Percentiles rank a stretch among this genome's conserved stretches.
Evolutionary conservation across 2,329 filamentous ascomycete species (phyloP).

Genomic region (Periglandula ipomoeae): DNA sequence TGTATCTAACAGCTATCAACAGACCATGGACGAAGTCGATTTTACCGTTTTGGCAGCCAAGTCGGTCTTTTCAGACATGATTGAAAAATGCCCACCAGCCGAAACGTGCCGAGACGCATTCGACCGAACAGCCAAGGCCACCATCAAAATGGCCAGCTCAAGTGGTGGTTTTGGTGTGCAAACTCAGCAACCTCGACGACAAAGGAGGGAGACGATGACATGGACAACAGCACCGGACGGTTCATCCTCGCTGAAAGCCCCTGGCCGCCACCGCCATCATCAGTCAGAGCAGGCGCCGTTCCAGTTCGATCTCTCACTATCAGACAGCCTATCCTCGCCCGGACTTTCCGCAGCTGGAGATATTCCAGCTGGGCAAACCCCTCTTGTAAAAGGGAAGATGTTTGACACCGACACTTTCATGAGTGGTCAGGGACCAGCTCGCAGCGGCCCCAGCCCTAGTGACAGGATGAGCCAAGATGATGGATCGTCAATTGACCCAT

Average conservation of each 20-base stretch:
- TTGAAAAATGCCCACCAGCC: constrained; percentile 89
- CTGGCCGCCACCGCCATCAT: constrained; percentile 18
- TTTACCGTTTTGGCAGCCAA: constrained; percentile 91
- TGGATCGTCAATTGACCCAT: constrained; percentile 27
- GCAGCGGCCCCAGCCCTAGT: constrained; percentile 21
- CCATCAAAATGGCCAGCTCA: constrained; percentile 86
- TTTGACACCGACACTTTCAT: constrained; percentile 25
- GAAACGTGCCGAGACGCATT: constrained; percentile 94
- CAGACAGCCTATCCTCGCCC: constrained; percentile 32
- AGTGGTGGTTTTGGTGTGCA: constrained; percentile 66
- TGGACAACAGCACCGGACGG: constrained; percentile 22
- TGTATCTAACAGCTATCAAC: constrained; percentile 3
- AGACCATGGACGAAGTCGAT: constrained; percentile 92
- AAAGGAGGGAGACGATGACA: constrained; percentile 18
- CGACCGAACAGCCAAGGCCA: constrained; percentile 89
- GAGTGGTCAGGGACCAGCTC: constrained; percentile 18
- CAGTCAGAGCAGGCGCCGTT: constrained; percentile 23
- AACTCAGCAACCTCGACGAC: constrained; percentile 18
- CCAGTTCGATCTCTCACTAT: constrained; percentile 27
- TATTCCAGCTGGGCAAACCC: constrained; percentile 21
- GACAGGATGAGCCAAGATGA: constrained; percentile 21
- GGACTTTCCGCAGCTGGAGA: constrained; percentile 28
- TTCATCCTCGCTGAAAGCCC: constrained; percentile 11
- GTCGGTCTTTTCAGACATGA: constrained; percentile 83
- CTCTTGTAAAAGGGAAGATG: constrained; percentile 27